Evolutionary conservation across 129 eudicot genomes (phyloP), one percentile per base, ranked within the genome.

Genomic region (Escallonia herrerae): DNA sequence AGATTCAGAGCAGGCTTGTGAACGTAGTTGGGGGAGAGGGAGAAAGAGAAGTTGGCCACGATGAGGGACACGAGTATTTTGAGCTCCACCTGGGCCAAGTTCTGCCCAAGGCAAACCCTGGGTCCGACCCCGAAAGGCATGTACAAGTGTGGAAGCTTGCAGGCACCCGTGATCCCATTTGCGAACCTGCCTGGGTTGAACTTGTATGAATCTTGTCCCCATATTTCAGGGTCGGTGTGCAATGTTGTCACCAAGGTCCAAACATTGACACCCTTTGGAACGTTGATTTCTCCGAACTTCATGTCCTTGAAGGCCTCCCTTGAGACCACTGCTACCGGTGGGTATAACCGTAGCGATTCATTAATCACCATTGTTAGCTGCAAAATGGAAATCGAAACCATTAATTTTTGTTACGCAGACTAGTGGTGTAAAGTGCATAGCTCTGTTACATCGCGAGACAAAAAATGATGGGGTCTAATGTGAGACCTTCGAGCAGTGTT

Each of bases 101-200:
- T 64, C 52, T 76, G 76, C 3, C 81, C 81, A 0, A 76, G 58
- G 44, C 81, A 76, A 3, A 64, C 63, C 45, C 83, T 15, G 0
- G 83, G 83, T 1, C 84, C 84, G 9, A 74, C 74, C 56, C 80
- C 80, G 40, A 80, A 80, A 3, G 79, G 79, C 79, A 79, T 73
- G 68, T 74, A 79, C 50, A 73, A 46, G 37, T 79, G 79, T 12
- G 83, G 83, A 5, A 47, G 52, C 61, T 79, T 74, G 79, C 83
- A 79, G 0, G 83, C 83, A 10, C 69, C 76, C 4, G 72, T 64
- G 9, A 79, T 70, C 64, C 83, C 83, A 60, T 79, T 69, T 5
- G 72, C 76, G 38, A 79, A 79, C 38, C 83, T 60, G 4, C 56
- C 55, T 3, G 79, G 79, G 5, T 74, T 73, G 40, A 73, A 79